Evolutionary conservation across 805 yeast genomes (phyloP).

Genomic region (Priceomyces haplophilus): DNA sequence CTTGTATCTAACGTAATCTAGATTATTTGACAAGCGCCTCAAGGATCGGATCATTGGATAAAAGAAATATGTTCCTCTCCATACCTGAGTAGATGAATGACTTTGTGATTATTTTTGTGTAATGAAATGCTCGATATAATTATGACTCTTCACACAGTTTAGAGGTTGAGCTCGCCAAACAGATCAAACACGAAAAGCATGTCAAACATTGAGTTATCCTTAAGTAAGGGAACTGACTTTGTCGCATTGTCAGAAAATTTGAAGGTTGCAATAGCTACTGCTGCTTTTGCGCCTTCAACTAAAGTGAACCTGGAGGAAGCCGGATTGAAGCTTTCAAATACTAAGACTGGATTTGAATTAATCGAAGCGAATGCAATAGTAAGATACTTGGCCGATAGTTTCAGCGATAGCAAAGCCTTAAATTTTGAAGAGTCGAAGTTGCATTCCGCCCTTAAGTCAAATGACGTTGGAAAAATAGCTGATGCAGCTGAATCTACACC

Average conservation of each 20-base stretch:
- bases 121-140: not conserved
- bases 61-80: not conserved
- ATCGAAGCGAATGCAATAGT: constrained; percentile 69
- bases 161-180: not conserved
- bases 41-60: not conserved
- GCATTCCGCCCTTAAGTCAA: constrained; percentile 37
- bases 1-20: not conserved
- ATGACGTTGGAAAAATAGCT: constrained; percentile 24
- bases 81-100: not conserved
- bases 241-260: constrained; percentile 38
- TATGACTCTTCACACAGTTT: not conserved
- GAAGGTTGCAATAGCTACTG: constrained; percentile 44
- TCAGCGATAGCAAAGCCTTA: constrained; percentile 30
- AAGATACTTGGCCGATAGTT: constrained; percentile 56
- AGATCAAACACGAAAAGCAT: not conserved
- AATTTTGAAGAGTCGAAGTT: constrained; percentile 45
- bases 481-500: constrained; percentile 10
- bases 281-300: constrained; percentile 25
- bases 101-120: constrained; percentile 1
- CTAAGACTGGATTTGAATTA: constrained; percentile 43
- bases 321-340: constrained; percentile 29
- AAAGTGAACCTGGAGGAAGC: constrained; percentile 23
- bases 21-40: not conserved
- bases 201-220: constrained; percentile 20
- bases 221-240: constrained; percentile 23